phyloP scores from a whole-genome alignment of 148 eudicot species.

The Rhododendron vialii region DNA sequence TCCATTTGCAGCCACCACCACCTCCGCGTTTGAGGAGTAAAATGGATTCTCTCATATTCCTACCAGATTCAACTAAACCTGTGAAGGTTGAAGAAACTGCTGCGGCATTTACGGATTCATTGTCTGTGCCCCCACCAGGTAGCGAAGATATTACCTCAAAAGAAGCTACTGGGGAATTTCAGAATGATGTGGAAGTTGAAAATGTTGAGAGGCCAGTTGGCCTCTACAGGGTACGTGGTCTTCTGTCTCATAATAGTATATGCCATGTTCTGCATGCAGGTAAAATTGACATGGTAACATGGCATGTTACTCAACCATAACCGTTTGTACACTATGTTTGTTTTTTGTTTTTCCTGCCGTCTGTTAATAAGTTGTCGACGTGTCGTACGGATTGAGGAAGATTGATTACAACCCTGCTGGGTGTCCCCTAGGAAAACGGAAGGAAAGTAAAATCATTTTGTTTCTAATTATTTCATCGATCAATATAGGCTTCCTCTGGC shows the following conservation, averaged over 20 bases:
- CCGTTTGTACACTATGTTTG: neutral
- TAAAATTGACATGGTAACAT: neutral
- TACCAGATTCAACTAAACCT: slow-evolving; percentile 50
- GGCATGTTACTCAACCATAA: neutral
- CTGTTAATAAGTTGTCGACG: neutral
- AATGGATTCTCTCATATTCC: slow-evolving; percentile 74
- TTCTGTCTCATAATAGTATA: neutral
- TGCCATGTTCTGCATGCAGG: neutral
- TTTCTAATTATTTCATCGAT: neutral
- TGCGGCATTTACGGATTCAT: slow-evolving; percentile 14
- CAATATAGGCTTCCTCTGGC: neutral
- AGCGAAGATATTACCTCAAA: slow-evolving; percentile 23
- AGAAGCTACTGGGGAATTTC: slow-evolving; percentile 29
- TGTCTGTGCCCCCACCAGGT: slow-evolving; percentile 19
- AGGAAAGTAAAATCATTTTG: neutral
- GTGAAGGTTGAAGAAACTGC: slow-evolving; percentile 33
- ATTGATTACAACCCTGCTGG: neutral
- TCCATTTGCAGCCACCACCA: slow-evolving; percentile 63
- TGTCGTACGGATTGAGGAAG: neutral
- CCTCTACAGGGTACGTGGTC: slow-evolving; percentile 67
- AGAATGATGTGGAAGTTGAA: slow-evolving; percentile 58
- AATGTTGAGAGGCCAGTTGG: slow-evolving; percentile 95
- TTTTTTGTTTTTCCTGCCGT: neutral
- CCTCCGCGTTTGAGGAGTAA: slow-evolving; percentile 74
- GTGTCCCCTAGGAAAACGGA: neutral